Percentiles rank a stretch among this genome's conserved stretches.
Conservation (phyloP, 2,329 filamentous ascomycete species). For the Pseudogymnoascus sp. region DNA sequence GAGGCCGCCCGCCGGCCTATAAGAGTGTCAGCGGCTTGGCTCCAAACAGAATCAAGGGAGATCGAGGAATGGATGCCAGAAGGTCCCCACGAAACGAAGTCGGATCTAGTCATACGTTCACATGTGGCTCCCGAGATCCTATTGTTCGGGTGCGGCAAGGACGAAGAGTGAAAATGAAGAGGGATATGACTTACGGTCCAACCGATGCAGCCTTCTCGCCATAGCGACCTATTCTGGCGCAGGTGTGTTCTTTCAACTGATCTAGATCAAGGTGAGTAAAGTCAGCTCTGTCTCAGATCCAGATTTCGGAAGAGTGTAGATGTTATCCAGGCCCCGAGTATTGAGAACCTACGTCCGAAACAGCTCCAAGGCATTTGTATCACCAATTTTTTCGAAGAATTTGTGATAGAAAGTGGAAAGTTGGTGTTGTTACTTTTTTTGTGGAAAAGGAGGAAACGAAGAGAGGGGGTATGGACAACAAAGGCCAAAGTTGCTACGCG, state of each 20-base stretch:
- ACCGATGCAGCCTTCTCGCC: not conserved
- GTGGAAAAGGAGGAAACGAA: not conserved
- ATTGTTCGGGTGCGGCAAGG: not conserved
- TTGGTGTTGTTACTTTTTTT: not conserved
- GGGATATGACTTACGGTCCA: not conserved
- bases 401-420: not conserved
- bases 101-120: not conserved
- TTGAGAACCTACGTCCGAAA: not conserved
- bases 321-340: not conserved
- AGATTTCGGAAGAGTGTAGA: not conserved
- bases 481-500: slow-evolving; percentile 5
- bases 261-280: not conserved
- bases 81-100: not conserved
- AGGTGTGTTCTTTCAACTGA: no score
- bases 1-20: not conserved
- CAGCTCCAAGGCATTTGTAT: not conserved
- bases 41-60: not conserved
- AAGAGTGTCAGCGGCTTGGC: not conserved
- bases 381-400: not conserved
- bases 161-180: not conserved
- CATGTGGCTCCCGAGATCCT: not conserved
- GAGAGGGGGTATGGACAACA: not conserved
- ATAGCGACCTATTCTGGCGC: not conserved
- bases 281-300: not conserved
- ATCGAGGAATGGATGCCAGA: not conserved